phyloP scores from a whole-genome alignment of 2,329 filamentous ascomycete species.

The Claviceps citrina region DNA sequence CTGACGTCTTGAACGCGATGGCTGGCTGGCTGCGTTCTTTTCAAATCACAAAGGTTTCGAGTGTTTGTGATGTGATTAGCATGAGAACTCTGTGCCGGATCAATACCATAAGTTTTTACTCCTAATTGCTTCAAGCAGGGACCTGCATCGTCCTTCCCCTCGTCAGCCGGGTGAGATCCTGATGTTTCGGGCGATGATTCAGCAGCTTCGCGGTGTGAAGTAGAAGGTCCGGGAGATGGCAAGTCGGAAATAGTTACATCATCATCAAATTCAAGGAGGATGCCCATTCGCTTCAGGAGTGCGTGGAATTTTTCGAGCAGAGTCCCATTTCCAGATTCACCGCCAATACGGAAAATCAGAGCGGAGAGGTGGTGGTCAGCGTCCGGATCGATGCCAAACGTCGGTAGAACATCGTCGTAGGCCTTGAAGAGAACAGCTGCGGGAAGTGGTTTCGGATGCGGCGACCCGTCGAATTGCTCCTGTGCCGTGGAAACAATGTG shows the following conservation, averaged over 20 bases:
- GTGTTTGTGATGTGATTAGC: background rate
- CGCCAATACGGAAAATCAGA: slow-evolving; percentile 66
- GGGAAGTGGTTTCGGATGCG: slow-evolving; percentile 48
- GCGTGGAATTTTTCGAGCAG: slow-evolving; percentile 56
- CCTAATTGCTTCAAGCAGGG: background rate
- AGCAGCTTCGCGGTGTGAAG: background rate
- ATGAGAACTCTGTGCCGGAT: background rate
- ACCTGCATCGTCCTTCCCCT: background rate
- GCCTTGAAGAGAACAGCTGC: slow-evolving; percentile 68
- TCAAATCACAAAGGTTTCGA: background rate
- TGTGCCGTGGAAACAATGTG: slow-evolving; percentile 61
- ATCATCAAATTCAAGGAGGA: slow-evolving; percentile 48
- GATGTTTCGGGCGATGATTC: background rate
- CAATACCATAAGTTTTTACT: too few species aligned
- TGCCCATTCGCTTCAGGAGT: slow-evolving; percentile 53
- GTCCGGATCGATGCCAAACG: slow-evolving; percentile 54
- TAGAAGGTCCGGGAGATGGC: background rate
- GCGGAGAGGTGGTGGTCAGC: slow-evolving; percentile 61
- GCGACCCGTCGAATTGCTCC: slow-evolving; percentile 39
- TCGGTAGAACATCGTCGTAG: slow-evolving; percentile 61
- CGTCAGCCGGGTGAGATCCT: background rate
- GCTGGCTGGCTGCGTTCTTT: background rate
- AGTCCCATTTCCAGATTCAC: slow-evolving; percentile 38
- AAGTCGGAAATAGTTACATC: slow-evolving; percentile 10
- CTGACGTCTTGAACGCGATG: background rate